Evolutionary conservation across 345 rosid species (phyloP).

Genomic region (Eucalyptus curtisii): DNA sequence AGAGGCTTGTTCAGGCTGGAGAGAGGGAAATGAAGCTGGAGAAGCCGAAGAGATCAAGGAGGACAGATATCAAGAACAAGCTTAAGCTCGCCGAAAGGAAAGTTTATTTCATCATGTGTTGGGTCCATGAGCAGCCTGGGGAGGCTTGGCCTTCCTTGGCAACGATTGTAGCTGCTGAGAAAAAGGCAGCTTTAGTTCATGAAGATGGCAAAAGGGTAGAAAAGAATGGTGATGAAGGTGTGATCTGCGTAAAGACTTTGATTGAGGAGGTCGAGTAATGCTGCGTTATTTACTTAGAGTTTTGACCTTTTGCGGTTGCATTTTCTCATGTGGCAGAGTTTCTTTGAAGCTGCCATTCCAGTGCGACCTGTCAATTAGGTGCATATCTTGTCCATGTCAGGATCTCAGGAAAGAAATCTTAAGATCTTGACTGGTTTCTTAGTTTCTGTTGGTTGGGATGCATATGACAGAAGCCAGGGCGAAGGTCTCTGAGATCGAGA

Average conservation of each 20-base stretch:
- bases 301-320: not conserved
- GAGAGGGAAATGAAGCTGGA: constrained; percentile 33
- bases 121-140: constrained; percentile 70
- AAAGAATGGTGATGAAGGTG: constrained; percentile 6
- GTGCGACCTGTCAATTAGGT: not conserved
- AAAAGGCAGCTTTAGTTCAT: constrained; percentile 17
- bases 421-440: not conserved
- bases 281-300: not conserved
- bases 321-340: not conserved
- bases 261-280: constrained; percentile 52
- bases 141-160: constrained; percentile 57
- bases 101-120: constrained; percentile 72
- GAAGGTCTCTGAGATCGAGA: not conserved
- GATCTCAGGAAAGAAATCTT: not conserved
- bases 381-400: not conserved
- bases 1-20: constrained; percentile 50
- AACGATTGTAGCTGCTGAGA: constrained; percentile 41
- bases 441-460: not conserved
- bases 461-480: not conserved
- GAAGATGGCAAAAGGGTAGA: constrained; percentile 1
- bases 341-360: not conserved
- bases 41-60: constrained; percentile 17
- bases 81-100: constrained; percentile 72
- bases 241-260: constrained; percentile 19
- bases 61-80: constrained; percentile 40